Conservation (phyloP, 495 filamentous ascomycete species). For the Aspergillus taichungensis region DNA sequence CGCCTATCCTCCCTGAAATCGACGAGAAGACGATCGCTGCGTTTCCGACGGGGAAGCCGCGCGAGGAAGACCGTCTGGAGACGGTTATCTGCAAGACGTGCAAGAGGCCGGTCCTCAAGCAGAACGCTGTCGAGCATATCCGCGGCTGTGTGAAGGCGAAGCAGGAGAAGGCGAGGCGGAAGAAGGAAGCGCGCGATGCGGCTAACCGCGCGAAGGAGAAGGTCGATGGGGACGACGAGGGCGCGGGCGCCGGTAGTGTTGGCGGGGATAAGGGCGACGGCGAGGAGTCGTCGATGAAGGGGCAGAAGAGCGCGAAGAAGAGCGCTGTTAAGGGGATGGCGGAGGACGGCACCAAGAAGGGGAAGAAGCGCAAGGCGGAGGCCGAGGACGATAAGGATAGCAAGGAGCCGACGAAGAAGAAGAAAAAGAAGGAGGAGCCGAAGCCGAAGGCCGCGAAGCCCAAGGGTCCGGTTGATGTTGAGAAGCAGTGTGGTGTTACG, state of each 20-base stretch:
- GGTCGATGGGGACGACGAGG: conserved; percentile 52
- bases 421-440: conserved; percentile 82
- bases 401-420: conserved; percentile 72
- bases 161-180: conserved; percentile 70
- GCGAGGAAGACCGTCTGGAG: conserved; percentile 55
- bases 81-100: conserved; percentile 73
- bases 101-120: conserved; percentile 62
- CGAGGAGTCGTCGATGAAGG: conserved; percentile 32
- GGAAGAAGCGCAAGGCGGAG: conserved; percentile 92
- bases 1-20: conserved; percentile 61
- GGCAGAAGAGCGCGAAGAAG: conserved; percentile 63
- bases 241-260: conserved; percentile 35
- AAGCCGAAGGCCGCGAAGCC: conserved; percentile 82
- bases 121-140: conserved; percentile 55
- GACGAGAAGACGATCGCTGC: conserved; percentile 58
- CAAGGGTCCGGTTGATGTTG: conserved; percentile 94
- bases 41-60: conserved; percentile 66
- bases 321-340: conserved; percentile 55
- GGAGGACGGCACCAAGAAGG: conserved; percentile 55
- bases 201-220: conserved; percentile 55
- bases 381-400: conserved; percentile 54
- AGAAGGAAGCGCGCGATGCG: conserved; percentile 62
- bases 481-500: conserved; percentile 90
- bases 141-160: conserved; percentile 65
- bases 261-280: conserved; percentile 26